Evolutionary conservation across 768 basidiomycete species (phyloP).

Genomic region (Kwoniella sp.): DNA sequence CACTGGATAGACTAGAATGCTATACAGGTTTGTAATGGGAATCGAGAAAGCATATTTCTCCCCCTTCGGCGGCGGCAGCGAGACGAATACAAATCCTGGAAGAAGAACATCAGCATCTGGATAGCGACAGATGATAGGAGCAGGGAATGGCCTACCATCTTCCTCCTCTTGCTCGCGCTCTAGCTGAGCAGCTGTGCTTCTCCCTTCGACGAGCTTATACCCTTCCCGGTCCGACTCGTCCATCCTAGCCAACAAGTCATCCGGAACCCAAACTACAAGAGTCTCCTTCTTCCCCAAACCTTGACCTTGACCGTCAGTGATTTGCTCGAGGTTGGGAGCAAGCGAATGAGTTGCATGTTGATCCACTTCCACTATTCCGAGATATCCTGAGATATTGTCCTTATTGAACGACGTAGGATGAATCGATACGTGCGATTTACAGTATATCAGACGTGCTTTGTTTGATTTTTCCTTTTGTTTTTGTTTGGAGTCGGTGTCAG

Average conservation of each 20-base stretch:
- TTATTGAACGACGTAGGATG: slow-evolving; percentile 88
- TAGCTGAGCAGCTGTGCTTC: slow-evolving; percentile 54
- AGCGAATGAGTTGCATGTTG: slow-evolving; percentile 14
- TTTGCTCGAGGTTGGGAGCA: slow-evolving; percentile 26
- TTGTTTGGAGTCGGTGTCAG: background rate
- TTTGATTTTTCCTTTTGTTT: background rate
- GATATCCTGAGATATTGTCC: slow-evolving; percentile 93
- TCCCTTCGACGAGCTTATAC: slow-evolving; percentile 79
- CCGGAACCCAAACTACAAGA: slow-evolving; percentile 90
- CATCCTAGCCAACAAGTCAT: slow-evolving; percentile 76
- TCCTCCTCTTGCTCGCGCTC: slow-evolving; percentile 40
- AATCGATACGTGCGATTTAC: slow-evolving; percentile 92
- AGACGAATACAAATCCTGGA: slow-evolving; percentile 79
- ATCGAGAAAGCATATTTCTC: slow-evolving; percentile 97
- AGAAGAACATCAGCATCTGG: background rate
- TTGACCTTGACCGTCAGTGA: slow-evolving; percentile 23
- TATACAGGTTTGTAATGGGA: slow-evolving; percentile 83
- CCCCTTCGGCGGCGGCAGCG: slow-evolving; percentile 76
- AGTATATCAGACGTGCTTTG: slow-evolving; percentile 66
- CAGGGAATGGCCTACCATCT: slow-evolving; percentile 24
- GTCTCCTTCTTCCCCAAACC: slow-evolving; percentile 64
- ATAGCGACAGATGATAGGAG: background rate
- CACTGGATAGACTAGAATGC: slow-evolving; percentile 80
- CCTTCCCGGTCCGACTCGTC: slow-evolving; percentile 85
- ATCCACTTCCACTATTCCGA: slow-evolving; percentile 85